A percentile compares a stretch with the other conserved stretches of the same genome.
These are phyloP conservation scores for Ophiostoma novo-ulmi DNA, from an alignment of 2,329 filamentous ascomycete species.

Conservation along the genomic window DNA sequence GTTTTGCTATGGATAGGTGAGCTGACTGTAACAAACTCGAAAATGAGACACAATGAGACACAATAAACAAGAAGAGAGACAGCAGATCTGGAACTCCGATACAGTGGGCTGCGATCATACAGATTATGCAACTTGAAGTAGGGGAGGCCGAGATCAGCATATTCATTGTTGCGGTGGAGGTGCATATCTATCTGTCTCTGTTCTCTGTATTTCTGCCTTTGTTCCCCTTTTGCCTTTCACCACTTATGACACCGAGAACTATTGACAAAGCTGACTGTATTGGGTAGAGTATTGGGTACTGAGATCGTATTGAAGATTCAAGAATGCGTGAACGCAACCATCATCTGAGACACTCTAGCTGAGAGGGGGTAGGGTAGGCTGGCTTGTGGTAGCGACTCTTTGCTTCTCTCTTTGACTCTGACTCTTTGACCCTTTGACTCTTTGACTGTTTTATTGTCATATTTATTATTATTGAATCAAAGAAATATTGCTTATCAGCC, in stretches of 20 bases:
- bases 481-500: background rate
- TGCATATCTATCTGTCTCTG: background rate
- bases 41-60: background rate
- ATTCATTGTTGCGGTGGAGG: background rate
- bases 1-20: background rate
- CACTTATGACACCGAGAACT: background rate
- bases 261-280: background rate
- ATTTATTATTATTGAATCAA: too few relatives aligned
- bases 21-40: background rate
- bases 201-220: background rate
- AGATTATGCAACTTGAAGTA: background rate
- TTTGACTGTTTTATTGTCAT: too few relatives aligned
- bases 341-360: slow-evolving; percentile 5
- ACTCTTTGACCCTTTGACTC: background rate
- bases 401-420: background rate
- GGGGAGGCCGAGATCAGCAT: slow-evolving; percentile 12
- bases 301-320: background rate
- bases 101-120: background rate
- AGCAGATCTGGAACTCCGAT: slow-evolving; percentile 11
- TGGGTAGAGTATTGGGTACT: background rate
- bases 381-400: background rate
- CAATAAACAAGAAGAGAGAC: background rate
- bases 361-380: background rate
- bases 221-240: background rate
- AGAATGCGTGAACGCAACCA: slow-evolving; percentile 11